phyloP scores from a whole-genome alignment of 768 basidiomycete species.

The Gymnopilus junonius region DNA sequence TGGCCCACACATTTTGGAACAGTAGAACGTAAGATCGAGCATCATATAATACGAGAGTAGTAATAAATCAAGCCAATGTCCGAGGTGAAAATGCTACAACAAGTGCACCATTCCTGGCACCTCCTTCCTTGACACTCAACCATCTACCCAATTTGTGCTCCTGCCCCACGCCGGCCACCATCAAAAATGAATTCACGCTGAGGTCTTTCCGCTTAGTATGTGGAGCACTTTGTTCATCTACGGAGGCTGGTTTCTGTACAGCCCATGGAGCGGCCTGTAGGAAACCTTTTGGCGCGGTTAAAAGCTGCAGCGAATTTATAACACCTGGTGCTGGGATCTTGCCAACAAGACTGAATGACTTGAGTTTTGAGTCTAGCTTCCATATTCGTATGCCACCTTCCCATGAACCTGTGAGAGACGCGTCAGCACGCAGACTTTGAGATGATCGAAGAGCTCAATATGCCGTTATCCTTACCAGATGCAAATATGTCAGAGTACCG shows the following conservation, averaged over 20 bases:
- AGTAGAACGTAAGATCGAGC: background rate
- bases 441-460: no score
- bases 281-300: conserved; percentile 56
- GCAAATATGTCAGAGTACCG: conserved; percentile 91
- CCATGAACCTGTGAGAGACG: conserved; percentile 83
- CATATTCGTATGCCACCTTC: conserved; percentile 90
- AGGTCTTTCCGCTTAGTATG: conserved; percentile 16
- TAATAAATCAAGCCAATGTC: conserved; percentile 26
- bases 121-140: conserved; percentile 72
- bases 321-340: conserved; percentile 77
- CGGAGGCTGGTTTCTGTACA: conserved; percentile 13
- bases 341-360: conserved; percentile 72
- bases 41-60: background rate
- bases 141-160: conserved; percentile 92
- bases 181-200: conserved; percentile 43
- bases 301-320: conserved; percentile 88
- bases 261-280: conserved; percentile 44
- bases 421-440: background rate
- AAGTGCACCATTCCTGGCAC: conserved; percentile 73
- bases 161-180: conserved; percentile 84
- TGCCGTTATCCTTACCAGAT: conserved; percentile 71
- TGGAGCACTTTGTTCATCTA: background rate
- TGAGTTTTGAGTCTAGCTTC: conserved; percentile 82
- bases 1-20: no score
- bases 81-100: conserved; percentile 39